phyloP scores from a whole-genome alignment of 345 rosid genomes.

The Eutrema japonicum region DNA sequence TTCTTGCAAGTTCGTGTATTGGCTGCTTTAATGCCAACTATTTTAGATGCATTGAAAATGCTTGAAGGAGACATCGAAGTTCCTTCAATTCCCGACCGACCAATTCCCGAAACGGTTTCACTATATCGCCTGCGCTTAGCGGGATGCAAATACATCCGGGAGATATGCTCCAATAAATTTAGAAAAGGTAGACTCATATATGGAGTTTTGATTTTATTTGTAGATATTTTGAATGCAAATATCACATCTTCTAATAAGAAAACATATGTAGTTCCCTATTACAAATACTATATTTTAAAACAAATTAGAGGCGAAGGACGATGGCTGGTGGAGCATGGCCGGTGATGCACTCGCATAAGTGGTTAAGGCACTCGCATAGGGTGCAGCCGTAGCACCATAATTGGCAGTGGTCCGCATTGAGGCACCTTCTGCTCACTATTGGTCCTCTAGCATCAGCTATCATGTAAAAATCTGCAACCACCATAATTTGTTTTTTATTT shows the following conservation, averaged over 20 bases:
- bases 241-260: neutral
- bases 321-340: neutral
- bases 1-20: slow-evolving; percentile 86
- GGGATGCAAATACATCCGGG: slow-evolving; percentile 36
- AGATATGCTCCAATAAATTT: slow-evolving; percentile 38
- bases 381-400: slow-evolving; percentile 13
- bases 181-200: slow-evolving; percentile 20
- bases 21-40: slow-evolving; percentile 90
- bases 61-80: slow-evolving; percentile 91
- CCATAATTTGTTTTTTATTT: neutral
- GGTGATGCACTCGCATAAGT: neutral
- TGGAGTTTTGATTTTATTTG: slow-evolving; percentile 12
- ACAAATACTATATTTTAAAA: neutral
- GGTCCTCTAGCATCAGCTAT: slow-evolving; percentile 15
- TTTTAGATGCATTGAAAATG: slow-evolving; percentile 82
- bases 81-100: slow-evolving; percentile 77
- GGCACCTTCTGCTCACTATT: slow-evolving; percentile 9
- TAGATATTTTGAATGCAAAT: slow-evolving; percentile 21
- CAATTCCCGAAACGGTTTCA: slow-evolving; percentile 48
- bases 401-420: neutral
- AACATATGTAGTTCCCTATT: neutral
- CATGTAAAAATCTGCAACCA: slow-evolving; percentile 19
- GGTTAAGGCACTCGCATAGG: slow-evolving; percentile 4
- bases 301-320: neutral
- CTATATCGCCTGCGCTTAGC: slow-evolving; percentile 40